Evolutionary conservation across 768 basidiomycete species (phyloP), one percentile per base, ranked within the genome.

Genomic region (Xerocomus brunneocitrinus): DNA sequence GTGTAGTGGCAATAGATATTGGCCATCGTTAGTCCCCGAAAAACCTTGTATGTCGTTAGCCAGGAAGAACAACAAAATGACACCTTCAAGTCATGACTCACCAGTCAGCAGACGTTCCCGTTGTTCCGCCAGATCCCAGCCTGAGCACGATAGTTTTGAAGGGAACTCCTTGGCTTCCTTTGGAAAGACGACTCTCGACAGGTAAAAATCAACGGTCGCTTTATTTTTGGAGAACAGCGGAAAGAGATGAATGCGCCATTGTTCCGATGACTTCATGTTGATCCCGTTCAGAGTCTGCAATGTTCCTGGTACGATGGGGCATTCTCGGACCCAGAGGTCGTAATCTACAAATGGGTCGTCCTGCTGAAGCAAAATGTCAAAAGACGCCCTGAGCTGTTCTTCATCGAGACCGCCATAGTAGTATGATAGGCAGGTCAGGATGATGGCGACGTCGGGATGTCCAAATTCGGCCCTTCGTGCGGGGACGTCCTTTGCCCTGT

Each of bases 21-120:
- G 56, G 16, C 51, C 49, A 43, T 67, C 66, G 12, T 67, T 67
- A 0, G 66, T 67, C 6, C 66, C 66, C 42, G 65, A 67, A 50
- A 67, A 67, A 7, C 56, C 56, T 30, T 36, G 5, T 13, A 13
- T 28, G 42, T 4, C 10, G 14, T 22, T 5, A 50, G 42, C 9
- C n/a, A 32, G 9, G 19, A 16, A 10, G 10, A 19, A 10, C 22
- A 13, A n/a, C 16, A 8, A 19, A 6, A 14, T 24, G 10, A 19
- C 4, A 3, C 13, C 7, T 9, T 28, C 38, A 8, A n/a, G 13
- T 22, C 0, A 25, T 27, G 19, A 45, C 42, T 50, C 44, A 55
- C 65, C 65, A 3, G 65, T 66, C 5, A 61, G 52, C 22, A 63
- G 12, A n/a, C 50, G 50, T 2, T 10, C 38, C 25, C 50, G 63